These are phyloP conservation scores for Penicillium brevicompactum DNA, from an alignment of 2,329 filamentous ascomycete genomes.

Conservation along the genomic window DNA sequence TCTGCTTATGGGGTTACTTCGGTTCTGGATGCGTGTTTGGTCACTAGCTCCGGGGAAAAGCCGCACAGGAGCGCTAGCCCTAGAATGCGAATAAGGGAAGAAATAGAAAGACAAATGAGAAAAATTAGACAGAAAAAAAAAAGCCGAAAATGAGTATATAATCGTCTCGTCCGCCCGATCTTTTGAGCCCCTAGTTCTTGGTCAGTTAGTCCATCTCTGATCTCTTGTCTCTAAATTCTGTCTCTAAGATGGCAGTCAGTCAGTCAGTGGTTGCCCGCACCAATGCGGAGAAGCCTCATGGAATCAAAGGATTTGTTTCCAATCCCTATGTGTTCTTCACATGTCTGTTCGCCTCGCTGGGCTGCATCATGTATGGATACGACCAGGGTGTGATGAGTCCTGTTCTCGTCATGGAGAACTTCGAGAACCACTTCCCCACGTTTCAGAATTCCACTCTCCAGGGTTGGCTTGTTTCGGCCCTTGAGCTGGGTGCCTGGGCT, in stretches of 20 bases:
- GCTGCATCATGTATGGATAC: slow-evolving; percentile 39
- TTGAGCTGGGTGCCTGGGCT: slow-evolving; percentile 40
- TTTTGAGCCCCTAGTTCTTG: neutral
- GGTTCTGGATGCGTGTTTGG: slow-evolving; percentile 2
- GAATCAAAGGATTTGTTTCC: slow-evolving; percentile 42
- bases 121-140: neutral
- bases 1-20: neutral
- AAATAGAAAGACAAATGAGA: neutral
- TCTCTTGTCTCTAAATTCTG: neutral
- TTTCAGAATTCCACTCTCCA: slow-evolving; percentile 34
- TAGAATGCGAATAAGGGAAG: neutral
- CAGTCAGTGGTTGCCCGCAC: slow-evolving; percentile 43
- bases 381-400: slow-evolving; percentile 40
- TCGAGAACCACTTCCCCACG: slow-evolving; percentile 36
- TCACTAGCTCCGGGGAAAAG: slow-evolving; percentile 7
- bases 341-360: slow-evolving; percentile 38
- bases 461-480: slow-evolving; percentile 36
- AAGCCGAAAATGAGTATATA: slow-evolving; percentile 12
- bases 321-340: slow-evolving; percentile 46
- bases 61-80: slow-evolving; percentile 7
- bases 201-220: neutral
- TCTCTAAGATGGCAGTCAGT: slow-evolving; percentile 28
- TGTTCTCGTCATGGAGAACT: slow-evolving; percentile 42
- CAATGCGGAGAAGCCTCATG: slow-evolving; percentile 43
- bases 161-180: neutral